Evolutionary conservation across 305 asterid genomes (phyloP), one percentile per base, ranked within the genome.

Genomic region (Fraxinus velutina): DNA sequence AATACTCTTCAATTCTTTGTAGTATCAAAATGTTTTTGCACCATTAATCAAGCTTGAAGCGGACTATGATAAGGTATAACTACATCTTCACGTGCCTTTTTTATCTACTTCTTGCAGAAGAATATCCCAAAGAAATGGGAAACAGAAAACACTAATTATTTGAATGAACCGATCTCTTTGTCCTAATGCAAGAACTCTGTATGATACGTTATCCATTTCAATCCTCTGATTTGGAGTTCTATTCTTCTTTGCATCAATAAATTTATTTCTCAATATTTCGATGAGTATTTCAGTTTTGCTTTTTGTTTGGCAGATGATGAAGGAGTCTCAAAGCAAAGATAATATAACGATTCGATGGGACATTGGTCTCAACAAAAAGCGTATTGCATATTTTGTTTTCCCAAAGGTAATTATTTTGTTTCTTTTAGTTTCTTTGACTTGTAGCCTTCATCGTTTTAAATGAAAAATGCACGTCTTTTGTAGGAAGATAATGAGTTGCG

Each of bases 271-370:
- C 75, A 15, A n/a, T n/a, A 17, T 32, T 70, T 71, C 47, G 21
- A 33, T 15, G 76, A n/a, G 76, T 64, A 68, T 77, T 79, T 73
- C 82, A 62, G 79, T 81, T 83, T 60, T 78, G 57, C 76, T 79
- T 77, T 57, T 80, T 86, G 37, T 77, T 85, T 84, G 79, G 73
- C 87, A 97, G 98, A 97, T 93, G 98, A 97, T 97, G 98, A 94
- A 94, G 90, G 99, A 97, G 90, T 97, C 99, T 75, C 98, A 97
- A 87, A 97, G 99, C 90, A 97, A 97, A 89, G 99, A 97, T 85
- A 97, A 79, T 81, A 85, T 97, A 78, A 94, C 97, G 2, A 86
- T 97, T 84, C 98, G 98, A 62, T 97, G 99, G 98, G 99, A 97
- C 88, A 86, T 94, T 83, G 99, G 99, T 73, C 98, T 97, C 85